Percentiles rank a stretch among this genome's conserved stretches.
phyloP scores from a whole-genome alignment of 345 rosid species.

The Populus ilicifolia region DNA sequence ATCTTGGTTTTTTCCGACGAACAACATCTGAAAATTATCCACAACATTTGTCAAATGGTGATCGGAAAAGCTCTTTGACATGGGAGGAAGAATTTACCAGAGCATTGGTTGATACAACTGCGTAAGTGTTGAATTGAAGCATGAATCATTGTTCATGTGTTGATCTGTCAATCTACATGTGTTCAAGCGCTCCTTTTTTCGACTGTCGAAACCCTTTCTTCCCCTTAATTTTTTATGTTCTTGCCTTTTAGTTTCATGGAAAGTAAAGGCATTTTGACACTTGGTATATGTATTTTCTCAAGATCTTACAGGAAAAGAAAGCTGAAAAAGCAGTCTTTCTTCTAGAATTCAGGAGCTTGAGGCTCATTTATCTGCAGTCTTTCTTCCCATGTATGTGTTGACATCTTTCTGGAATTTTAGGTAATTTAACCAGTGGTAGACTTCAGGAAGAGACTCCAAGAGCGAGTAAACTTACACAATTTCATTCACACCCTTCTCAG shows the following conservation, averaged over 20 bases:
- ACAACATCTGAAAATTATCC: too few relatives aligned
- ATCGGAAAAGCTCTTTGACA: background rate
- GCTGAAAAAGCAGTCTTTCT: constrained; percentile 64
- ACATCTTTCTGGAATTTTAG: too few relatives aligned
- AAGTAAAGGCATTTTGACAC: background rate
- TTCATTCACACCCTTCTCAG: too few relatives aligned
- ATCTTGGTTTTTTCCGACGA: too few relatives aligned
- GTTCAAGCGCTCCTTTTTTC: background rate
- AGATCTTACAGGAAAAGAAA: constrained; percentile 56
- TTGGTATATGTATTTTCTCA: constrained; percentile 17
- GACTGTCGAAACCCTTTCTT: background rate
- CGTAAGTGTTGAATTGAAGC: background rate
- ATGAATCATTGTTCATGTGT: background rate
- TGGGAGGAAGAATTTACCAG: background rate
- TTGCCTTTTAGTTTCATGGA: background rate
- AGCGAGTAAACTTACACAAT: too few relatives aligned
- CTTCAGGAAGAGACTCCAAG: too few relatives aligned
- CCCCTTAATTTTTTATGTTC: background rate
- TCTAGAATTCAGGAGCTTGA: constrained; percentile 70
- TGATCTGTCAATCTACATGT: background rate
- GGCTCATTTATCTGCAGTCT: background rate
- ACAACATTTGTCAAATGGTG: too few relatives aligned
- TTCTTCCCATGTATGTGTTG: too few relatives aligned
- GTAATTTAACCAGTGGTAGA: too few relatives aligned
- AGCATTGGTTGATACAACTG: background rate